phyloP scores from a whole-genome alignment of 371 early-diverging fungal species.

The Sanchytrium tribonematis region DNA sequence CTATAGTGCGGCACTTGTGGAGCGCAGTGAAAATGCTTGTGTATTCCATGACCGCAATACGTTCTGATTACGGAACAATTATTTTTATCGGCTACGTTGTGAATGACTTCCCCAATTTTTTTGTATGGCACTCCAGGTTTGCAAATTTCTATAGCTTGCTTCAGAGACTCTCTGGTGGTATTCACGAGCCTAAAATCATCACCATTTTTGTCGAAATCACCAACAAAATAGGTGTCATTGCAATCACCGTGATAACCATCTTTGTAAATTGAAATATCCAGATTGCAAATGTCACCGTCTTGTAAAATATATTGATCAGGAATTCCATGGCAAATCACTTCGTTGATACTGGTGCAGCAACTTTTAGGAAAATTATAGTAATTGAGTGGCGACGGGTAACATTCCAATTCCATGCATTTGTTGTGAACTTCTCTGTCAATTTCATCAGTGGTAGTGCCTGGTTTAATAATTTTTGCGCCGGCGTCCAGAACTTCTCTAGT shows the following conservation, averaged over 20 bases:
- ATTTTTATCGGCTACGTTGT: conserved; percentile 41
- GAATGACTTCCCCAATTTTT: conserved; percentile 64
- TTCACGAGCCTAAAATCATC: conserved; percentile 27
- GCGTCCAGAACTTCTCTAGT: conserved; percentile 58
- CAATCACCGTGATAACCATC: conserved; percentile 73
- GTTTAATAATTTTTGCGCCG: conserved; percentile 38
- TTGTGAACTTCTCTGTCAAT: conserved; percentile 64
- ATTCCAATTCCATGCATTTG: conserved; percentile 46
- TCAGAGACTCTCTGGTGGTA: conserved; percentile 43
- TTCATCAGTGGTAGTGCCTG: conserved; percentile 70
- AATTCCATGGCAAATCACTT: conserved; percentile 64
- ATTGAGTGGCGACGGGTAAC: conserved; percentile 81
- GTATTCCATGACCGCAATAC: conserved; percentile 76
- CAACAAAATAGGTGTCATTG: conserved; percentile 58
- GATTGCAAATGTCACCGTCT: conserved; percentile 73
- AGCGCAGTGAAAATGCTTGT: conserved; percentile 34
- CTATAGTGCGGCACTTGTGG: conserved; percentile 79
- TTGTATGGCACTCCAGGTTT: conserved; percentile 71
- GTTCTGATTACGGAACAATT: conserved; percentile 72
- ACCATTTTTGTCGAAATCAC: conserved; percentile 46
- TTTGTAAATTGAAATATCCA: conserved; percentile 61
- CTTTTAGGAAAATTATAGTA: conserved; percentile 72
- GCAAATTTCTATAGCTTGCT: conserved; percentile 55
- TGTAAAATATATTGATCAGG: conserved; percentile 53
- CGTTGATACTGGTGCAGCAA: conserved; percentile 54